These are phyloP conservation scores for Stephanodiscus minutulus DNA, from an alignment of 108 stramenopile species.

Conservation along the genomic window DNA sequence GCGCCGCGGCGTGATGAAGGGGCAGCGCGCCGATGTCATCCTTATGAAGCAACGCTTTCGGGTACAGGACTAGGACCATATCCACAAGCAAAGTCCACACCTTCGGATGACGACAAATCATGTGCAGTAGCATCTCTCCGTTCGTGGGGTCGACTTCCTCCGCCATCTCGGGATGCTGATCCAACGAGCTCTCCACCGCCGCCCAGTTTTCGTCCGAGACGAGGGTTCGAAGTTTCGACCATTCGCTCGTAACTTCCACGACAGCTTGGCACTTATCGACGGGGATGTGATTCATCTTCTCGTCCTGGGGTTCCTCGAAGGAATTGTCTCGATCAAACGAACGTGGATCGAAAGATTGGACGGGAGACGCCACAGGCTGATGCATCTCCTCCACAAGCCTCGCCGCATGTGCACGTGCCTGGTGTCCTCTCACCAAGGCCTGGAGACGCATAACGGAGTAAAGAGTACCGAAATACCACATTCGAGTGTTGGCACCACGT, in stretches of 20 bases:
- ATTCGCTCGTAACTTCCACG: slow-evolving; percentile 22
- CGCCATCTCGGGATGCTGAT: slow-evolving; percentile 81
- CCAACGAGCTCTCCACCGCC: slow-evolving; percentile 82
- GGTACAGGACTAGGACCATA: slow-evolving; percentile 85
- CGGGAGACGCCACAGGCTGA: slow-evolving; percentile 44
- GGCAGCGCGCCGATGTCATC: slow-evolving; percentile 84
- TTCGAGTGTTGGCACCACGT: slow-evolving; percentile 46
- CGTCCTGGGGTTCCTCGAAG: slow-evolving; percentile 3
- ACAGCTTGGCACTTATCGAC: slow-evolving; percentile 30
- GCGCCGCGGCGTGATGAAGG: slow-evolving; percentile 85
- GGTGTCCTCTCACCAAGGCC: slow-evolving; percentile 45
- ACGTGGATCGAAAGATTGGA: slow-evolving; percentile 22
- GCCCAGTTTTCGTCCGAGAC: slow-evolving; percentile 84
- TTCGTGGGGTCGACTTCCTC: slow-evolving; percentile 64
- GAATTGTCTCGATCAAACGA: slow-evolving; percentile 16
- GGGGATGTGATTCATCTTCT: slow-evolving; percentile 13
- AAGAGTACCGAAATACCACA: slow-evolving; percentile 50
- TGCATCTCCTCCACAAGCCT: slow-evolving; percentile 23
- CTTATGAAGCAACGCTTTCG: slow-evolving; percentile 84
- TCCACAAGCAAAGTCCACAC: slow-evolving; percentile 87
- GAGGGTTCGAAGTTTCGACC: slow-evolving; percentile 52
- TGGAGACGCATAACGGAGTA: slow-evolving; percentile 47
- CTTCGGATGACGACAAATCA: slow-evolving; percentile 72
- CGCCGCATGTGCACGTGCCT: slow-evolving; percentile 29
- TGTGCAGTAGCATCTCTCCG: slow-evolving; percentile 85